Base-by-base conservation (phyloP, 169 alveolate genomes). In the Cyclospora cayetanensis region DNA sequence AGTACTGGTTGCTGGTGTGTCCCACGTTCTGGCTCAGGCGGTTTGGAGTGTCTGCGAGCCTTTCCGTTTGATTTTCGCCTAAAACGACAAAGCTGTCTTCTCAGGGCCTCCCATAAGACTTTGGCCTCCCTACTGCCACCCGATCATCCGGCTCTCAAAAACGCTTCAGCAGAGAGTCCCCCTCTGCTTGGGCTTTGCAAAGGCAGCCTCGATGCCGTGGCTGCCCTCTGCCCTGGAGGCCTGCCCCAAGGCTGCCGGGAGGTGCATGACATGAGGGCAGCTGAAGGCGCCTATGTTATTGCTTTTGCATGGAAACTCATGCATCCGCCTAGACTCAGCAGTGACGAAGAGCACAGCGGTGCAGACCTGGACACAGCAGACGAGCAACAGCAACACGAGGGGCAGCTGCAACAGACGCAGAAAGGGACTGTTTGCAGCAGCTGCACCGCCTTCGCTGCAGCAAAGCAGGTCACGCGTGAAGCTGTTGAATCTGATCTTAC, bases 401-500 rank as follows among this genome's bases (percentile, higher is more conserved):
- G 15, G 55, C 70, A 55, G 70, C 70, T 15, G 70, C 70, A 55
- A 29, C 70, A 55, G 29, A 9, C 11, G 29, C 34, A 9, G 29
- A 22, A 9, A 29, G 31, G 70, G 34, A 22, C 34, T 9, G 9
- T 9, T 9, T 55, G 70, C 70, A 55, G 70, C 70, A 55, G 70
- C 70, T 55, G 70, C 29, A 22, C 31, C 29, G 70, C 70, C 31
- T 11, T 7, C n/a, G 70, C 70, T 55, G 70, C 15, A 4, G 70
- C 70, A 4, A 9, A 7, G 70, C 70, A 15, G 70, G 27, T 63
- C 34, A 7, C 46, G 46, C 93, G 94, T 1, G 91, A 66, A 12
- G n/a, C 35, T 0, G 92, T 50, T 0, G 94, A 91, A 35, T 29
- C n/a, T 18, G 52, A 31, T n/a, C 86, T 91, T 3, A 50, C n/a